Conservation (phyloP, 345 rosid species). For the Arabis hirsuta region DNA sequence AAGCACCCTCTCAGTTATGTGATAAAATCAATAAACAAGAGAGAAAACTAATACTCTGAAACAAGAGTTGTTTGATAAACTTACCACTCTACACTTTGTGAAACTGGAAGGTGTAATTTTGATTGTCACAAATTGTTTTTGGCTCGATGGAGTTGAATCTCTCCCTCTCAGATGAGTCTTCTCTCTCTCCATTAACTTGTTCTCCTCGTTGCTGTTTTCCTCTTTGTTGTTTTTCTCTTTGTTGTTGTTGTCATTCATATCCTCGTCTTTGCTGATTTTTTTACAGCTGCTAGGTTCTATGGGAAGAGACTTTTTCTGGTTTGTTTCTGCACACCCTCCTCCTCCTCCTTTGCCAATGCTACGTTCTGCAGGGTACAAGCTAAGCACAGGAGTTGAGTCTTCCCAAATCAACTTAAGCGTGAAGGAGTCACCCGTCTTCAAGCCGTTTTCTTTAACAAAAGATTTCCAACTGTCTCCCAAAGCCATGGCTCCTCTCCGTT, state of each 20-base stretch:
- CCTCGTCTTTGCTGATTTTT: too few relatives aligned
- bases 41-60: not conserved
- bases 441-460: constrained; percentile 28
- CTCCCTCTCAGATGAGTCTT: not conserved
- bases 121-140: constrained; percentile 2
- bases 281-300: not conserved
- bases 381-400: constrained; percentile 13
- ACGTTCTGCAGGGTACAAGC: not conserved
- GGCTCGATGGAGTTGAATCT: constrained; percentile 24
- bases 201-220: not conserved
- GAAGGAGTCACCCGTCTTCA: constrained; percentile 19
- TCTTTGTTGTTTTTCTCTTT: too few relatives aligned
- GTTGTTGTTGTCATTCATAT: too few relatives aligned
- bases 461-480: constrained; percentile 22
- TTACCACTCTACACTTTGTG: not conserved
- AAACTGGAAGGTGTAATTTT: not conserved
- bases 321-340: not conserved
- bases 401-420: constrained; percentile 23
- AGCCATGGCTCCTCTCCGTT: not conserved
- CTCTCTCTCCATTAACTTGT: not conserved
- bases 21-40: not conserved
- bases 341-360: not conserved
- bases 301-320: not conserved
- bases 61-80: not conserved
- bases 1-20: not conserved